Conservation (phyloP, 306 rosid genomes). For the Crataegus laevigata region DNA sequence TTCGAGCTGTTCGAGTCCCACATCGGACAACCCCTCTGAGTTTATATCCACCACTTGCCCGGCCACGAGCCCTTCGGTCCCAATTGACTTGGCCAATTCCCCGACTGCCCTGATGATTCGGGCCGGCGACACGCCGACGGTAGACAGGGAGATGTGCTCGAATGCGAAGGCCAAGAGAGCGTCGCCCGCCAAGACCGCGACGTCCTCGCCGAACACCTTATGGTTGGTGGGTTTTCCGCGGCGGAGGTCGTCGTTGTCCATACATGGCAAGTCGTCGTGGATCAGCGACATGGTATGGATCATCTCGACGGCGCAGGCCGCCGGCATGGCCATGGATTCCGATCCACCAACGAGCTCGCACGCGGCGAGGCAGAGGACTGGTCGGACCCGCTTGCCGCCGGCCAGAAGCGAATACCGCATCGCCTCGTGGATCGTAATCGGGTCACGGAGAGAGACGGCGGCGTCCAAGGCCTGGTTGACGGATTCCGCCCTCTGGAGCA, state of each 20-base stretch:
- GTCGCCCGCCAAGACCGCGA: conserved; percentile 71
- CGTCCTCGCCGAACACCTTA: conserved; percentile 64
- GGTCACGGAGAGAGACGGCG: conserved; percentile 41
- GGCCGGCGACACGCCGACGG: conserved; percentile 26
- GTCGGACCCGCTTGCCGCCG: conserved; percentile 70
- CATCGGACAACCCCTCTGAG: conserved; percentile 44
- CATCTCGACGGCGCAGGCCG: conserved; percentile 79
- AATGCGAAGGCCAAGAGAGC: conserved; percentile 57
- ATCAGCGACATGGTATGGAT: conserved; percentile 81
- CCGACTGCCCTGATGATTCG: conserved; percentile 37
- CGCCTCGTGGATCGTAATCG: conserved; percentile 55
- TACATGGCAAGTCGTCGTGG: conserved; percentile 76
- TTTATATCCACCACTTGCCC: conserved; percentile 62
- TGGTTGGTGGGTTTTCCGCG: conserved; percentile 73
- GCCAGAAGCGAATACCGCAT: conserved; percentile 81
- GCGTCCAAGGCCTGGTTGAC: conserved; percentile 56
- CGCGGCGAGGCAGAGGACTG: conserved; percentile 62
- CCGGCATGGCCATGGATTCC: conserved; percentile 40
- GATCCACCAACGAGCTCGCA: conserved; percentile 64
- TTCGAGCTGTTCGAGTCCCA: conserved; percentile 44
- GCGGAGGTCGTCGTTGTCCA: conserved; percentile 82
- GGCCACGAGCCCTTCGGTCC: conserved; percentile 59
- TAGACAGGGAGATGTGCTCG: conserved; percentile 46
- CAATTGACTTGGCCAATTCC: conserved; percentile 56
- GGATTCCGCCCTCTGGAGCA: conserved; percentile 36